These are phyloP conservation scores for Mortierella sp. DNA, from an alignment of 371 early-diverging fungal genomes.

Conservation along the genomic window DNA sequence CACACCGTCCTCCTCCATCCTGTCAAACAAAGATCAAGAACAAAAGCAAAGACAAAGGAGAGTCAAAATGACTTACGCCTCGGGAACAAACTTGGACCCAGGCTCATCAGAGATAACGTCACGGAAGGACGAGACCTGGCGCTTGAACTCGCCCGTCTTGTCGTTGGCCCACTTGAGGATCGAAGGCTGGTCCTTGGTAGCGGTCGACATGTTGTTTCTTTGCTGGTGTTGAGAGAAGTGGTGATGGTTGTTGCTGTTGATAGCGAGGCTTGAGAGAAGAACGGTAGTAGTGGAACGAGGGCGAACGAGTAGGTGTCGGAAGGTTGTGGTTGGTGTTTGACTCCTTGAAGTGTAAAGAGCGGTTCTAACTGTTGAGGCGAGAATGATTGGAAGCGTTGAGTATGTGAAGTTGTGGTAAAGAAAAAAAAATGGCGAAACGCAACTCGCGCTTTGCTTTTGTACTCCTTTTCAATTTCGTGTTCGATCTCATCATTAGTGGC, in stretches of 20 bases:
- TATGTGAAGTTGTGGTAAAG: neutral
- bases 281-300: neutral
- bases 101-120: conserved; percentile 71
- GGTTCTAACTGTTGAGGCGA: neutral
- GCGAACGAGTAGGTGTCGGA: neutral
- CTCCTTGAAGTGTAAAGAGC: neutral
- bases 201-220: conserved; percentile 28
- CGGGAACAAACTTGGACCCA: conserved; percentile 80
- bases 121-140: conserved; percentile 90
- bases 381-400: neutral
- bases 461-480: neutral
- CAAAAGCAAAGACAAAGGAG: too few relatives aligned
- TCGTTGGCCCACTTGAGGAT: conserved; percentile 82
- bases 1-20: neutral
- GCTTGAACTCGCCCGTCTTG: conserved; percentile 87
- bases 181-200: conserved; percentile 17
- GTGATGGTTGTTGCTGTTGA: neutral
- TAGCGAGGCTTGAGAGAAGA: neutral
- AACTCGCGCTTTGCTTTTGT: neutral
- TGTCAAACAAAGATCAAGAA: neutral
- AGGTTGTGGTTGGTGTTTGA: neutral
- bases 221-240: neutral
- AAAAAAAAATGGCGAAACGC: neutral
- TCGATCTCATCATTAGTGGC: neutral
- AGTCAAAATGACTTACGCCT: conserved; percentile 66